Conservation (phyloP, 2,329 filamentous ascomycete genomes). For the Colletotrichum godetiae region DNA sequence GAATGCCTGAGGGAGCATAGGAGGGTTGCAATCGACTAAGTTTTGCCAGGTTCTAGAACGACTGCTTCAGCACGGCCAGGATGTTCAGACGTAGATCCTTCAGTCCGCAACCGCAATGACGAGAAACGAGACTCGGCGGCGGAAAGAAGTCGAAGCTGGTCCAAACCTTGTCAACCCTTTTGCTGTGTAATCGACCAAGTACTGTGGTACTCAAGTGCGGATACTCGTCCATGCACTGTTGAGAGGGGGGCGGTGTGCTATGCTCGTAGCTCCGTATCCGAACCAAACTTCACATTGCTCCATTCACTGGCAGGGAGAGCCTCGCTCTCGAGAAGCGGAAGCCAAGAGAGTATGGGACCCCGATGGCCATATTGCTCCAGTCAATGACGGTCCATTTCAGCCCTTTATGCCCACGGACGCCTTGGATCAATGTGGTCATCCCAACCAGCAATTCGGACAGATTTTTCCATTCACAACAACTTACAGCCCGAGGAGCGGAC, state of each 20-base stretch:
- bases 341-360: background rate
- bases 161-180: background rate
- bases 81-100: background rate
- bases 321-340: background rate
- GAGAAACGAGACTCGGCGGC: background rate
- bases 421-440: constrained; percentile 1
- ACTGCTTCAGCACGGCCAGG: background rate
- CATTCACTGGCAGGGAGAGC: background rate
- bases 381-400: background rate
- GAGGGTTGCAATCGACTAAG: too few species aligned
- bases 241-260: background rate
- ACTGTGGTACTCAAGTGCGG: background rate
- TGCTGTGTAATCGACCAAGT: background rate
- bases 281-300: background rate
- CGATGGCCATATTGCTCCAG: background rate
- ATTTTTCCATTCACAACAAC: too few species aligned
- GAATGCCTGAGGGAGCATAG: background rate
- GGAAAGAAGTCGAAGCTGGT: background rate
- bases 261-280: background rate
- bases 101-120: background rate
- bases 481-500: background rate
- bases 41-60: background rate
- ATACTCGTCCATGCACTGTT: too few species aligned
- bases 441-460: background rate
- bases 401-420: background rate